phyloP scores from a whole-genome alignment of 2,329 filamentous ascomycete genomes.

The Fusarium sp. region DNA sequence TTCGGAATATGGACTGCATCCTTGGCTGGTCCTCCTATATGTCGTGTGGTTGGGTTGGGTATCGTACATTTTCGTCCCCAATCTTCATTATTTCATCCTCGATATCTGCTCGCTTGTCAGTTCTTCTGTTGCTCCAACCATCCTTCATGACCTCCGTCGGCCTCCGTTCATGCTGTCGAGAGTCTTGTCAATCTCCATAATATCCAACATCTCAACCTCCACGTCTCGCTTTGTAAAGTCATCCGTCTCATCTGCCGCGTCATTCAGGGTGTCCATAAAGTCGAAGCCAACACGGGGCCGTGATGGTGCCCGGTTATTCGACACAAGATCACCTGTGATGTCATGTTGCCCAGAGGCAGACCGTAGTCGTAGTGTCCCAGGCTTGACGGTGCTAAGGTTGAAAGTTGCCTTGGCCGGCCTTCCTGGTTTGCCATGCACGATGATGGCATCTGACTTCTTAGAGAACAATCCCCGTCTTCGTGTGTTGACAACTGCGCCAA shows the following conservation, averaged over 20 bases:
- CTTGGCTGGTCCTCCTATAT: constrained; percentile 17
- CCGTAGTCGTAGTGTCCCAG: constrained; percentile 50
- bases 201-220: constrained; percentile 72
- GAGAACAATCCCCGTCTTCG: constrained; percentile 52
- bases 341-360: constrained; percentile 46
- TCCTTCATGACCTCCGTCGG: constrained; percentile 57
- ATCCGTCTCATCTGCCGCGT: constrained; percentile 64
- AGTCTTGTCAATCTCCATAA: constrained; percentile 73
- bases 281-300: constrained; percentile 57
- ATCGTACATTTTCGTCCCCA: constrained; percentile 51
- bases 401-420: constrained; percentile 56
- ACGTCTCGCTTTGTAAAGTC: constrained; percentile 65
- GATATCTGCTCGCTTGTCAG: constrained; percentile 40
- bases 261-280: constrained; percentile 64
- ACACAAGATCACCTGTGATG: constrained; percentile 14
- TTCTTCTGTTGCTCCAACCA: constrained; percentile 56
- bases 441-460: constrained; percentile 63
- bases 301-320: constrained; percentile 40
- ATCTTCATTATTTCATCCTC: constrained; percentile 35
- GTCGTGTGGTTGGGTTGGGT: constrained; percentile 46
- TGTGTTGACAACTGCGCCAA: constrained; percentile 53
- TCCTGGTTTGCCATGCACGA: constrained; percentile 62
- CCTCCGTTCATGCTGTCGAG: constrained; percentile 66
- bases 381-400: constrained; percentile 62
- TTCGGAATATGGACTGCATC: neutral